Base-by-base conservation (phyloP, 805 yeast genomes). In the Teunomyces aglyptinius region DNA sequence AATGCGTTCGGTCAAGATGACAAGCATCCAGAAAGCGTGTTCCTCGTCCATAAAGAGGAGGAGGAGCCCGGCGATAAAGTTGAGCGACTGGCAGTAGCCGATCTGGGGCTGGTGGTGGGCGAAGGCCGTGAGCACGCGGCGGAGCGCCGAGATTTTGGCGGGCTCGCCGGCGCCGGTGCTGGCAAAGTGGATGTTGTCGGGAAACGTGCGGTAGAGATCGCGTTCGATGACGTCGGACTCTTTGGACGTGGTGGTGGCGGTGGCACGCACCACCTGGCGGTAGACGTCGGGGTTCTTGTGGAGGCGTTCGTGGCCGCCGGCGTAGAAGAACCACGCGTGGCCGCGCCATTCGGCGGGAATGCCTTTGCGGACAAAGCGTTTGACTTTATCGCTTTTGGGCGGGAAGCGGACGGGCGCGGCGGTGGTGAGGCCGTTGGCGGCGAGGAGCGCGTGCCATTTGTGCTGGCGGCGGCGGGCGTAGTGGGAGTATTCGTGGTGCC, bases 341-440 rank as follows among this genome's bases (percentile, higher is more conserved):
- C 99, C 99, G 54, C 99, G 73, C 97, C 97, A 92, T 61, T 89
- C 97, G 0, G 96, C 91, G 0, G 99, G 98, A 8, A 92, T 84
- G 10, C 99, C 99, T 61, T 87, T 87, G 46, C 97, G 77, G 10
- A 94, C 81, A 57, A 88, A 84, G 48, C 95, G 77, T 58, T 86
- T 85, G 52, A 89, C 72, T 54, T 86, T 89, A 48, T 85, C 91
- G 3, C 90, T 85, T 49, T 78, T 78, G 1, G 92, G 81, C 0
- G 96, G 96, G 54, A 85, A 89, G 52, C 89, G 64, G 0, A 73
- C 67, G 1, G 95, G 94, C 6, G 53, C 48, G 1, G 41, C 33
- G 7, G 61, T 49, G 28, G 75, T 81, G 39, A 91, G 67, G 0
- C 97, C 97, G 57, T 78, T 79, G 53, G 80, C 84, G 45, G 73